Percentiles rank a stretch among this genome's conserved stretches.
Evolutionary conservation across 2,329 filamentous ascomycete species (phyloP).

Genomic region (Cadophora gregata): DNA sequence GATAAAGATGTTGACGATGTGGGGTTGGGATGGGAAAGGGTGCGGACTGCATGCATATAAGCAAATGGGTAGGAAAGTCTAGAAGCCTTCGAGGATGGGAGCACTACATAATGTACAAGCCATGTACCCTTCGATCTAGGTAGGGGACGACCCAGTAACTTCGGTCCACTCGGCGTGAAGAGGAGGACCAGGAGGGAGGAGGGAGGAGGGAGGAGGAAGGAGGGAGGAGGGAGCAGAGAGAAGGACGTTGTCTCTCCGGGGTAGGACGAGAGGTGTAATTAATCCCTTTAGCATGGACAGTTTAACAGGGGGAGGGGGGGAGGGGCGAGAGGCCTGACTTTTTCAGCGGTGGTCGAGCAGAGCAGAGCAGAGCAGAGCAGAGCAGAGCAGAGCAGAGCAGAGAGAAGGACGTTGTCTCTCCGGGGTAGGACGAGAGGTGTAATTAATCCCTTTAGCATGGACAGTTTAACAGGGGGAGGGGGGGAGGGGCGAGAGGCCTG

Average conservation of each 20-base stretch:
- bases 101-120: constrained; percentile 38
- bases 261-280: constrained; percentile 16
- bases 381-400: no score
- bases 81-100: constrained; percentile 24
- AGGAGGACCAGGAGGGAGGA: no score
- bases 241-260: constrained; percentile 24
- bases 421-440: constrained; percentile 22
- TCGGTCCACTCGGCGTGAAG: constrained; percentile 30
- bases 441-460: constrained; percentile 1
- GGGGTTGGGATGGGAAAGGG: constrained; percentile 24
- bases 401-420: constrained; percentile 21
- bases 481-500: constrained; percentile 10
- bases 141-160: constrained; percentile 34
- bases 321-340: constrained; percentile 9
- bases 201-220: no score
- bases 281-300: neutral
- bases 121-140: constrained; percentile 39
- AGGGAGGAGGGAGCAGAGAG: no score
- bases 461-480: no score
- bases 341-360: neutral
- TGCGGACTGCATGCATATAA: constrained; percentile 32
- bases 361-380: no score
- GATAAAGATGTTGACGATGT: constrained; percentile 19
- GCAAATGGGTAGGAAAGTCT: constrained; percentile 24
- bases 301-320: no score